Evolutionary conservation across 2,329 filamentous ascomycete genomes (phyloP), one percentile per base, ranked within the genome.

Genomic region (Aureobasidium sp.): DNA sequence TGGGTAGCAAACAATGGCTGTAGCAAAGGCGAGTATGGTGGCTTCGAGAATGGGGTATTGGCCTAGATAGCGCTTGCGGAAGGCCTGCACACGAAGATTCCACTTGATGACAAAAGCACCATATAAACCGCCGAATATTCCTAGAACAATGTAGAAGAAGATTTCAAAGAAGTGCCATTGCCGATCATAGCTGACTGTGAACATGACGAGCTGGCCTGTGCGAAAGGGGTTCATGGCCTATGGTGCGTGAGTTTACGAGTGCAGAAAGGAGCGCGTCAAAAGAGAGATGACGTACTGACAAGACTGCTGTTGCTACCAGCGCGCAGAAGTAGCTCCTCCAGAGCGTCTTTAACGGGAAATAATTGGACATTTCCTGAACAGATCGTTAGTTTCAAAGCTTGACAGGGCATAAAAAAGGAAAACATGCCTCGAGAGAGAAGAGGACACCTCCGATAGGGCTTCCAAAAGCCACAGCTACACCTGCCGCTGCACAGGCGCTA

Each of bases 241-340:
- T 8, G 1, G 12, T 0, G 5, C 29, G 37, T 55, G 10, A 58
- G 27, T 16, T 34, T 12, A 12, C 19, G 25, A n/a, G n/a, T n/a
- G 10, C 11, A 21, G 11, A 32, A n/a, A 16, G 3, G 34, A 38
- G 16, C n/a, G n/a, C n/a, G n/a, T n/a, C n/a, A n/a, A n/a, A 40
- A 16, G 4, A 32, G 11, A 17, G 16, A 24, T 14, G 1, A 68
- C 75, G 55, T 73, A 79, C 77, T 22, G 93, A 86, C 34, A 98
- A 73, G 14, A 95, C 89, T 45, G 90, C 89, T 1, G 93, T 97
- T 4, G 90, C 93, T 4, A 98, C 91, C 59, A 98, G 73, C 25
- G 93, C 93, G 70, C 93, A 98, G 68, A 98, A 97, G 68, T 97
- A 98, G 67, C 90, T 96, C 61, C 93, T 81, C 93, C 93, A 97